Base-by-base conservation (phyloP, 2,329 filamentous ascomycete genomes). In the Pseudogymnoascus sp. region DNA sequence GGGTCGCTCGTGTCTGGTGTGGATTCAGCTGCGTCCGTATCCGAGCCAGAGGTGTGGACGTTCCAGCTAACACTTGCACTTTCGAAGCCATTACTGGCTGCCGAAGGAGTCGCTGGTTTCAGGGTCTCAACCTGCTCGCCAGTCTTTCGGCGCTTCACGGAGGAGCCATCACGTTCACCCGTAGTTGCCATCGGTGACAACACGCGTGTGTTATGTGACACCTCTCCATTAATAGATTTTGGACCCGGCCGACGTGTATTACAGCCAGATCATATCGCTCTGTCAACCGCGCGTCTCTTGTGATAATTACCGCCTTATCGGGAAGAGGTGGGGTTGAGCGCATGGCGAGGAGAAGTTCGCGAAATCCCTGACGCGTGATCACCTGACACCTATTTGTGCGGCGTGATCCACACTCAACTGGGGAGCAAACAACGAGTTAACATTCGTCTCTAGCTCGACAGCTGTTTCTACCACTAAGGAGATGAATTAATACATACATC, bases 1-100 rank as follows among this genome's bases (percentile, higher is more conserved):
- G 80, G 78, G 39, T 74, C 75, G 41, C 68, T 72, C 59, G 70
- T 62, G 43, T 70, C 60, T 2, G 63, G 62, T 2, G n/a, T 35
- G 32, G 34, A 9, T 16, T 54, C 58, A 18, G 1, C 38, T 11
- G 35, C 18, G 11, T 58, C 57, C 11, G 57, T 41, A 37, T 58
- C 57, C 5, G 20, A 25, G 18, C 11, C 18, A 58, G 18, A 37
- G 7, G 20, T 16, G 9, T 12, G 12, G 37, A n/a, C 5, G 18
- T 16, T 8, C 16, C 39, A 41, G 34, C 12, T 18, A 58, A 14
- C 20, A 2, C 11, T 16, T 4, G 32, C 12, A 37, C 41, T 6
- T 8, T 41, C 20, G 57, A 25, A 39, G 9, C 32, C n/a, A 20
- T 20, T 14, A 11, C n/a, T 14, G n/a, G 47, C 6, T 54, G 28